Evolutionary conservation across 139 green algal genomes (phyloP).

Genomic region (Astrephomene gubernaculifera): DNA sequence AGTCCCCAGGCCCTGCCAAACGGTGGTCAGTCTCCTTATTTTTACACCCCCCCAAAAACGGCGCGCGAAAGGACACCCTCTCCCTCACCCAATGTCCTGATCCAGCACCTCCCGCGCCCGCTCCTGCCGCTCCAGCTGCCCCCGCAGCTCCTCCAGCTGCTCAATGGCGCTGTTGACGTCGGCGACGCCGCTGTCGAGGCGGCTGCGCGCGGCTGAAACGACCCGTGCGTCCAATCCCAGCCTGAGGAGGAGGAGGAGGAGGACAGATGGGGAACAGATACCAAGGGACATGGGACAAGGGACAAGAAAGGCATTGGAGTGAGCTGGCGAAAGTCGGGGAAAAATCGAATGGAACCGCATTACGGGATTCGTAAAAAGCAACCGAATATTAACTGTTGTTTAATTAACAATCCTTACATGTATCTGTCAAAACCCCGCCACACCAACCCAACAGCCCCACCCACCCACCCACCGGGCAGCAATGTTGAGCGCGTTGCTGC

Average conservation of each 20-base stretch:
- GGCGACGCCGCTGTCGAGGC: slow-evolving; percentile 63
- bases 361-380: too few relatives aligned
- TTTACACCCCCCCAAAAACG: background rate
- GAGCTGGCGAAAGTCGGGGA: too few relatives aligned
- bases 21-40: too few relatives aligned
- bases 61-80: background rate
- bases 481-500: slow-evolving; percentile 82
- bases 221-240: slow-evolving; percentile 76
- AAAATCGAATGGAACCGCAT: too few relatives aligned
- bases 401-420: too few relatives aligned
- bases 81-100: slow-evolving; percentile 35
- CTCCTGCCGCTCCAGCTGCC: slow-evolving; percentile 42
- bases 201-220: slow-evolving; percentile 70
- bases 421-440: too few relatives aligned
- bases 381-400: too few relatives aligned
- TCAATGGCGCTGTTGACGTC: slow-evolving; percentile 57
- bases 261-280: too few relatives aligned
- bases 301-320: too few relatives aligned
- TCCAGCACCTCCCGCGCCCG: slow-evolving; percentile 16
- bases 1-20: too few relatives aligned
- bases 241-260: slow-evolving; percentile 44
- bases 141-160: slow-evolving; percentile 56
- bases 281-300: too few relatives aligned
- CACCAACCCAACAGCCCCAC: background rate
- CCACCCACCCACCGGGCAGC: slow-evolving; percentile 38